Conservation (phyloP, 1,284 basidiomycete genomes). For the Boletus semigastroideus region DNA sequence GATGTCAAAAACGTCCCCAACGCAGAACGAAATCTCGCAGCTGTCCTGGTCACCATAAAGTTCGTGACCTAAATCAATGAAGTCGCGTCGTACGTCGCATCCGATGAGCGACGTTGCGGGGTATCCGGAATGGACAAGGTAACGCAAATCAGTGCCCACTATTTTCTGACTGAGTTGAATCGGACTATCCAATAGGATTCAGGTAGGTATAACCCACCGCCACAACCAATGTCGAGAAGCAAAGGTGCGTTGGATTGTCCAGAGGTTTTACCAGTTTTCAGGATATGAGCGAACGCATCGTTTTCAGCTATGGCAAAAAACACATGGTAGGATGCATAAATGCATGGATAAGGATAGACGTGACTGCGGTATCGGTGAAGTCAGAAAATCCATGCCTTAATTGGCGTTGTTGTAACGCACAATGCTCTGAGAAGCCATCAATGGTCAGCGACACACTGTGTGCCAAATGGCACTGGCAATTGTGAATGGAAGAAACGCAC, state of each 20-base stretch:
- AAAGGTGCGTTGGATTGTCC: slow-evolving; percentile 11
- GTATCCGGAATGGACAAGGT: slow-evolving; percentile 35
- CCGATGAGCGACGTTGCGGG: slow-evolving; percentile 30
- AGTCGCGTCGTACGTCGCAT: slow-evolving; percentile 35
- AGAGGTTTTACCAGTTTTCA: slow-evolving; percentile 8
- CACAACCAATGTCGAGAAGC: slow-evolving; percentile 38
- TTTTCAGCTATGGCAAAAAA: slow-evolving; percentile 32
- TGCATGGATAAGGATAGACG: slow-evolving; percentile 40
- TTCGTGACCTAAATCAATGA: slow-evolving; percentile 33
- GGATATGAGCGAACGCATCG: slow-evolving; percentile 26
- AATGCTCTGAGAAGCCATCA: not conserved
- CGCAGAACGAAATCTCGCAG: slow-evolving; percentile 33
- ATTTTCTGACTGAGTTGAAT: not conserved
- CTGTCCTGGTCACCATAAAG: slow-evolving; percentile 26
- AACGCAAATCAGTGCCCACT: slow-evolving; percentile 38
- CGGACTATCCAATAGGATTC: not conserved
- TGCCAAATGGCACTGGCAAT: not conserved
- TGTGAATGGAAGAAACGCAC: not conserved
- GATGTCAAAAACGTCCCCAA: slow-evolving; percentile 34
- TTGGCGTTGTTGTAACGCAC: not conserved
- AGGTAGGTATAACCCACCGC: slow-evolving; percentile 32
- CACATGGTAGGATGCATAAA: slow-evolving; percentile 35
- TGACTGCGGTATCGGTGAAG: slow-evolving; percentile 6
- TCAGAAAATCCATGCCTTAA: not conserved
- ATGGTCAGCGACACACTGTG: not conserved